Evolutionary conservation across 1,284 basidiomycete genomes (phyloP).

Genomic region (Puccinia sorghi): DNA sequence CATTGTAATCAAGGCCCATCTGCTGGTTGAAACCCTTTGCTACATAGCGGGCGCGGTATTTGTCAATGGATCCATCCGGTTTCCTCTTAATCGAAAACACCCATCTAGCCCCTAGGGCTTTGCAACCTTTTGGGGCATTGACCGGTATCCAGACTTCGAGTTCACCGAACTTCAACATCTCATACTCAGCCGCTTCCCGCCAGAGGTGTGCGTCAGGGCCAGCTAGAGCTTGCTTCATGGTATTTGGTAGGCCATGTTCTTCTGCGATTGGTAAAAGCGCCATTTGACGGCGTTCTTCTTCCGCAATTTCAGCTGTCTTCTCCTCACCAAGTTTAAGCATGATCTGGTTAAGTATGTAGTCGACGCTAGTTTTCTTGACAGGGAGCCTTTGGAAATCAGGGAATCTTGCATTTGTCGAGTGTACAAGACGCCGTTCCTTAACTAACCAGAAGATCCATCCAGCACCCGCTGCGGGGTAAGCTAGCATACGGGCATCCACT

Average conservation of each 20-base stretch:
- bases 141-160: neutral
- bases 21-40: conserved; percentile 6
- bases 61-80: neutral
- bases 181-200: neutral
- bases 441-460: neutral
- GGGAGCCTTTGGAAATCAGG: neutral
- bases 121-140: neutral
- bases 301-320: neutral
- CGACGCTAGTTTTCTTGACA: neutral
- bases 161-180: neutral
- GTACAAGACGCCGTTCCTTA: neutral
- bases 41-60: conserved; percentile 3
- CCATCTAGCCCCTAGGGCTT: conserved; percentile 4
- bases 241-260: neutral
- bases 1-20: neutral
- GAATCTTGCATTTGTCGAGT: neutral
- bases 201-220: neutral
- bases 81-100: conserved; percentile 14
- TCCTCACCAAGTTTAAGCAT: neutral
- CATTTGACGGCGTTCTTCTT: neutral
- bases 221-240: neutral
- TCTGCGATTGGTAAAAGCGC: neutral
- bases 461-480: neutral
- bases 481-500: neutral
- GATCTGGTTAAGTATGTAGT: neutral